A percentile compares a stretch with the other conserved stretches of the same genome.
Evolutionary conservation across 1,284 basidiomycete species (phyloP).

Genomic region (Rhodotorula sp.): DNA sequence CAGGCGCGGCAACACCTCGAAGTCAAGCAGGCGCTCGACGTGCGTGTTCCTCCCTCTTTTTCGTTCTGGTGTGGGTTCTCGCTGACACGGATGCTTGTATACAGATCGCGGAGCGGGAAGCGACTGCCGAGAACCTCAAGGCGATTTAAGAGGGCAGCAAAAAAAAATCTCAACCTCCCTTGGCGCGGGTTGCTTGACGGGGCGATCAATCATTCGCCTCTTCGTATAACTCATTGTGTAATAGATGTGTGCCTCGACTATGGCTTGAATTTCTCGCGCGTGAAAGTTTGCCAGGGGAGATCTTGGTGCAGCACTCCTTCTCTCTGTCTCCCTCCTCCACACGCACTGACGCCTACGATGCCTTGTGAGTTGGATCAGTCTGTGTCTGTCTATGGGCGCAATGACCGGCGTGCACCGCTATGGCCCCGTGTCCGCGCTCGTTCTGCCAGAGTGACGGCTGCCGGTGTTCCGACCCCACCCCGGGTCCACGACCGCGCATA

Average conservation of each 20-base stretch:
- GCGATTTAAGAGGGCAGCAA: slow-evolving; percentile 14
- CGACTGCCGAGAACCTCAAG: slow-evolving; percentile 36
- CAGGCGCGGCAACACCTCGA: slow-evolving; percentile 85
- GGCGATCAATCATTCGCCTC: no score
- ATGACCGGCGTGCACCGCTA: not conserved
- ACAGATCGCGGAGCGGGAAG: slow-evolving; percentile 38
- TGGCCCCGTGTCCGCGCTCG: not conserved
- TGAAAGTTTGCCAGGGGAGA: not conserved
- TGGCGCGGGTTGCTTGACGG: no score
- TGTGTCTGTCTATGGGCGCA: not conserved
- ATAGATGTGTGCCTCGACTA: no score
- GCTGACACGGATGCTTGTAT: not conserved
- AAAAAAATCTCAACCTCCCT: no score
- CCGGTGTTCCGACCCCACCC: not conserved
- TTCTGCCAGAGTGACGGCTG: not conserved
- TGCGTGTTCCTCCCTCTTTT: slow-evolving; percentile 44
- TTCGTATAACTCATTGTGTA: no score
- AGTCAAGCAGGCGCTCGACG: slow-evolving; percentile 89
- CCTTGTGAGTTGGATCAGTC: not conserved
- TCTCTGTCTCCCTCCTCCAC: not conserved
- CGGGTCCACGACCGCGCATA: not conserved
- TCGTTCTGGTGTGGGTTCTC: not conserved
- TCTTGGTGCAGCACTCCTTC: no score
- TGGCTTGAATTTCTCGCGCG: no score
- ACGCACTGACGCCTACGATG: not conserved